Evolutionary conservation across 2,329 filamentous ascomycete genomes (phyloP).

Genomic region (Epichloe coenophiala): DNA sequence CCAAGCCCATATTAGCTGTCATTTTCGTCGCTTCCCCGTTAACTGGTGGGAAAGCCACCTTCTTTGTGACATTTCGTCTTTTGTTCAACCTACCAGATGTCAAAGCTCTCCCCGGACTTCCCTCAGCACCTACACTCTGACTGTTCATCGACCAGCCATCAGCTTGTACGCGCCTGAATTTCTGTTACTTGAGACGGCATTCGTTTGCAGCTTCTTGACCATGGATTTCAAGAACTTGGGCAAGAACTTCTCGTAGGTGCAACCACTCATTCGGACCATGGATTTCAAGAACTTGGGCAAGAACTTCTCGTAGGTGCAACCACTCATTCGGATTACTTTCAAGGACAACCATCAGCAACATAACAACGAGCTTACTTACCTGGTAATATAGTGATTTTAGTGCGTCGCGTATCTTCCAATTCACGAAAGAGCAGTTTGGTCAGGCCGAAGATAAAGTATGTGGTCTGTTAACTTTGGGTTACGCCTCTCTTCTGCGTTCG

Average conservation of each 20-base stretch:
- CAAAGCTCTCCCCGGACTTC: background rate
- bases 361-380: constrained; percentile 9
- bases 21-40: too few species aligned
- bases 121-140: too few species aligned
- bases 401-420: constrained; percentile 83
- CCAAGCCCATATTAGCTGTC: too few species aligned
- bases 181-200: too few species aligned
- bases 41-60: too few species aligned
- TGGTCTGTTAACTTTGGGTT: too few species aligned
- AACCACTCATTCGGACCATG: constrained; percentile 21
- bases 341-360: background rate
- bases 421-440: constrained; percentile 94
- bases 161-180: background rate
- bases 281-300: constrained; percentile 47
- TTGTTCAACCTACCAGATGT: too few species aligned
- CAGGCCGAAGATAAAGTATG: constrained; percentile 83
- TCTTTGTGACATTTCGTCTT: too few species aligned
- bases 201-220: constrained; percentile 3
- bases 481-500: background rate
- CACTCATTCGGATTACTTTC: background rate
- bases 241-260: constrained; percentile 40
- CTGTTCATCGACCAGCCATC: background rate
- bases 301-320: constrained; percentile 35
- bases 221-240: constrained; percentile 49
- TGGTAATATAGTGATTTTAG: constrained; percentile 41